These are phyloP conservation scores for Pestalotiopsis sp. DNA, from an alignment of 2,329 filamentous ascomycete genomes.

Conservation along the genomic window DNA sequence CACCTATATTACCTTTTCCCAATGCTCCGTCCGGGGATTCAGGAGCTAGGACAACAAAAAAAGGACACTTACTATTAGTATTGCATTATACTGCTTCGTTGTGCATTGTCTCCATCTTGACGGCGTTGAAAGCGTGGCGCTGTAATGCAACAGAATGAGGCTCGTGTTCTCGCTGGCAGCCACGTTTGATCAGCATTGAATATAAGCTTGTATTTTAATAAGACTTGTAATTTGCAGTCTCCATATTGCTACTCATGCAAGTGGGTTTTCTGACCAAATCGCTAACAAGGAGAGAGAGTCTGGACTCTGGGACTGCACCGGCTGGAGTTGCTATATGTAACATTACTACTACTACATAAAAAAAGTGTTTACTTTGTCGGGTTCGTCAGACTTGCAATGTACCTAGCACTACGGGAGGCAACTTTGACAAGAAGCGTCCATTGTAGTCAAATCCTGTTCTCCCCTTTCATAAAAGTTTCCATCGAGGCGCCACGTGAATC, in stretches of 20 bases:
- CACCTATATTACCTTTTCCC: neutral
- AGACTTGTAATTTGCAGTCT: neutral
- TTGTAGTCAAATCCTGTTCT: neutral
- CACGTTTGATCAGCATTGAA: neutral
- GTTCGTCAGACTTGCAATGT: too few relatives aligned
- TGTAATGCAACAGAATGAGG: neutral
- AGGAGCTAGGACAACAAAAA: neutral
- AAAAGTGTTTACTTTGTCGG: neutral
- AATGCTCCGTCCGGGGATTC: neutral
- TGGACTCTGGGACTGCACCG: neutral
- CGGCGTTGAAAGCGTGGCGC: neutral
- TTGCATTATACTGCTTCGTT: neutral
- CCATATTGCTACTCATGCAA: neutral
- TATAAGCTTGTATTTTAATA: slow-evolving; percentile 3
- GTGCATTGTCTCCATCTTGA: neutral
- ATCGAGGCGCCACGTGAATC: neutral
- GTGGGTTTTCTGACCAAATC: neutral
- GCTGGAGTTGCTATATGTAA: too few relatives aligned
- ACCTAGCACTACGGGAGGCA: too few relatives aligned
- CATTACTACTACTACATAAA: neutral
- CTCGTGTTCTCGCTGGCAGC: neutral
- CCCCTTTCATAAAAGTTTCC: neutral
- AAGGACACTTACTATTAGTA: neutral
- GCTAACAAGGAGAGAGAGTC: neutral
- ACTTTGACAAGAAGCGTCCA: neutral